A percentile compares a stretch with the other conserved stretches of the same genome.
These are phyloP conservation scores for Botrytis aclada DNA, from an alignment of 2,329 filamentous ascomycete genomes.

Conservation along the genomic window DNA sequence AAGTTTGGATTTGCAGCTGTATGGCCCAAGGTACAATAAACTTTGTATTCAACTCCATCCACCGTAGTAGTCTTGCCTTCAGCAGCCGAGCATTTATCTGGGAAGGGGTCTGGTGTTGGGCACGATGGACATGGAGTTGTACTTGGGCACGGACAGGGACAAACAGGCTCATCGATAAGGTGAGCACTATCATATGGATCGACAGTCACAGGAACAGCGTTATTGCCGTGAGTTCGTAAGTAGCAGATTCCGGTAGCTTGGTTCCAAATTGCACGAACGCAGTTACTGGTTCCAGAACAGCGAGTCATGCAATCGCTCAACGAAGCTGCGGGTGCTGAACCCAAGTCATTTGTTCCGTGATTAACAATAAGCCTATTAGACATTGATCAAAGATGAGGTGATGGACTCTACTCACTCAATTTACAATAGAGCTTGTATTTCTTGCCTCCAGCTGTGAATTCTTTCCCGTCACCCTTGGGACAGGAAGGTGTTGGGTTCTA, in stretches of 20 bases:
- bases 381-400: not conserved
- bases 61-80: not conserved
- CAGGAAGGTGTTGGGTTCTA: constrained; percentile 8
- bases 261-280: not conserved
- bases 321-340: not conserved
- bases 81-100: not conserved
- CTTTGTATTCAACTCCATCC: not conserved
- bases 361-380: not conserved
- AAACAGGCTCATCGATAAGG: constrained; percentile 4
- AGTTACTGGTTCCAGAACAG: not conserved
- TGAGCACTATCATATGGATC: constrained; percentile 10
- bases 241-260: not conserved
- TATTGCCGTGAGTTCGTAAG: constrained; percentile 7
- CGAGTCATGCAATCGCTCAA: constrained; percentile 4
- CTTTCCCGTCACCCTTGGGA: not conserved
- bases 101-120: not conserved
- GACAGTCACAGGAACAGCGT: not conserved
- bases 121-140: not conserved
- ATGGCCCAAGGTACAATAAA: constrained; percentile 7
- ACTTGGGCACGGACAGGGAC: constrained; percentile 2
- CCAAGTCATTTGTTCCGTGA: constrained; percentile 5
- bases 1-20: not conserved
- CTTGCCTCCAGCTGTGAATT: not conserved
- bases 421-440: constrained; percentile 5
- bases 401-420: not conserved